Conservation (phyloP, 345 rosid species). For the Linum trigynum region DNA sequence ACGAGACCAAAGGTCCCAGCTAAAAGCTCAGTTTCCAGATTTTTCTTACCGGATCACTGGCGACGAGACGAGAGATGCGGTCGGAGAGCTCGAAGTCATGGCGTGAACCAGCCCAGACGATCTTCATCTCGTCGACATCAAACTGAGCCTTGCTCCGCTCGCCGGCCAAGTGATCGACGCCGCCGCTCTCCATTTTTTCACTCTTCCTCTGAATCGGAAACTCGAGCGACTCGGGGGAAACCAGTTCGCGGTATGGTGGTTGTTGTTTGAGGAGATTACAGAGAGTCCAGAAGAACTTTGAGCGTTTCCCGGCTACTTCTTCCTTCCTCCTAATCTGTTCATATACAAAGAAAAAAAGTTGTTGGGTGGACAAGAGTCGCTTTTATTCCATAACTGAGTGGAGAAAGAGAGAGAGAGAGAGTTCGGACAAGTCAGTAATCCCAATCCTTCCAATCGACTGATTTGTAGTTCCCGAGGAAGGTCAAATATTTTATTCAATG, state of each 20-base stretch:
- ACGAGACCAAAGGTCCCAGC: background rate
- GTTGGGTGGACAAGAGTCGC: no score
- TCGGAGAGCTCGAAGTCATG: constrained; percentile 66
- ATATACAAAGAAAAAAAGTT: no score
- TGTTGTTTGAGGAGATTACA: background rate
- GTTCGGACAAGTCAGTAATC: no score
- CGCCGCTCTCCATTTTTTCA: constrained; percentile 7
- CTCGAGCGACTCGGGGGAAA: background rate
- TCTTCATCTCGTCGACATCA: constrained; percentile 82
- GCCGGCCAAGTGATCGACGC: constrained; percentile 47
- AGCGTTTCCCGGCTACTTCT: no score
- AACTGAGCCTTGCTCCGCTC: constrained; percentile 80
- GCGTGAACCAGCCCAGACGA: constrained; percentile 95
- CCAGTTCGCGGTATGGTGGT: background rate
- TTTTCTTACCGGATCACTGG: constrained; percentile 69
- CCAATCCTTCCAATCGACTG: no score
- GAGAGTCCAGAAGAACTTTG: no score
- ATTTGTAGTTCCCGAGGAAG: no score
- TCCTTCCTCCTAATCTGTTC: no score
- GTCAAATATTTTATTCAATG: no score
- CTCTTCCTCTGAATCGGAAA: background rate
- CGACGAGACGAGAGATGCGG: constrained; percentile 82
- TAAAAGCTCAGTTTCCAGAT: background rate
- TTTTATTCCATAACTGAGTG: no score
- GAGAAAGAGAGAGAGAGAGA: no score